These are phyloP conservation scores for Periconia digitata DNA, from an alignment of 2,329 filamentous ascomycete species.

Conservation along the genomic window DNA sequence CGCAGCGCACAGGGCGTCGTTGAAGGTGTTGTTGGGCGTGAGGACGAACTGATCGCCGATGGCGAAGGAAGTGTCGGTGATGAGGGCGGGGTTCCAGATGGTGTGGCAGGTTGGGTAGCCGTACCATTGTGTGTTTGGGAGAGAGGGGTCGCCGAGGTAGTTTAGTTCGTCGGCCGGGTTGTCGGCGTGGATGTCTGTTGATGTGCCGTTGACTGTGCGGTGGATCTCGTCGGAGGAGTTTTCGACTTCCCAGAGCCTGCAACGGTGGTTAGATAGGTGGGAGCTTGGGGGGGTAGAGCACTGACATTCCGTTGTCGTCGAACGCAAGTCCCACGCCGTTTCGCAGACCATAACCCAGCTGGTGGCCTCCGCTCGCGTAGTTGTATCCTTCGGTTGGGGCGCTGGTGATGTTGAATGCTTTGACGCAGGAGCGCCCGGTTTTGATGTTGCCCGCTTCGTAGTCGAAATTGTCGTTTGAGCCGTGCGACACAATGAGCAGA, in stretches of 20 bases:
- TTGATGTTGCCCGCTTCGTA: slow-evolving; percentile 50
- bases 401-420: slow-evolving; percentile 55
- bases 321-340: slow-evolving; percentile 70
- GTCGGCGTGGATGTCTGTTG: slow-evolving; percentile 61
- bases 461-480: slow-evolving; percentile 65
- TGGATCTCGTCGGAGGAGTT: slow-evolving; percentile 66
- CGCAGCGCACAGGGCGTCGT: slow-evolving; percentile 24
- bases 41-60: slow-evolving; percentile 34
- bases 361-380: slow-evolving; percentile 53
- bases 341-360: slow-evolving; percentile 65
- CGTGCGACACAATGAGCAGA: slow-evolving; percentile 65
- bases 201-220: slow-evolving; percentile 51
- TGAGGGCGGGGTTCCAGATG: slow-evolving; percentile 51
- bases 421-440: slow-evolving; percentile 64
- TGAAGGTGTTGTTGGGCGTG: slow-evolving; percentile 30
- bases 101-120: slow-evolving; percentile 71
- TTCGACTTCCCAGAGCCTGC: slow-evolving; percentile 58
- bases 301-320: slow-evolving; percentile 53
- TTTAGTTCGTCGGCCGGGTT: slow-evolving; percentile 77
- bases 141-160: slow-evolving; percentile 59
- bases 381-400: slow-evolving; percentile 28
- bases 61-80: slow-evolving; percentile 24
- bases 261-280: slow-evolving; percentile 18
- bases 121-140: slow-evolving; percentile 56
- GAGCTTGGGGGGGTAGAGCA: background rate